These are phyloP conservation scores for Quercus tomentella DNA, from an alignment of 331 rosid species.

Conservation along the genomic window DNA sequence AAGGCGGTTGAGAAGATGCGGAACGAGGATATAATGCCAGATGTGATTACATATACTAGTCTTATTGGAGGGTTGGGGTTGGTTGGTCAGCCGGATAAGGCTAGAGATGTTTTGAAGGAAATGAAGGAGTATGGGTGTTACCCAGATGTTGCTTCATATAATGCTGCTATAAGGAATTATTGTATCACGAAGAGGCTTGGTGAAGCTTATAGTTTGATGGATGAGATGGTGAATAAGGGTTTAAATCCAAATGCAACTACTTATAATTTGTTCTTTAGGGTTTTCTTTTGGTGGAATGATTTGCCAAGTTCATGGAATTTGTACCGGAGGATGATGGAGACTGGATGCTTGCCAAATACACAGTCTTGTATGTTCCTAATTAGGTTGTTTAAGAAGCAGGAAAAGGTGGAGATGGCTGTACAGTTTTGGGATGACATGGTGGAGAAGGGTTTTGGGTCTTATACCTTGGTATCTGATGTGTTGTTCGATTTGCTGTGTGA, in stretches of 20 bases:
- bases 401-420: constrained; percentile 82
- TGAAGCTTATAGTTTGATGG: constrained; percentile 66
- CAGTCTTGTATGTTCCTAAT: constrained; percentile 86
- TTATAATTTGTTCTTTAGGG: constrained; percentile 78
- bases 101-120: constrained; percentile 71
- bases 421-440: constrained; percentile 85
- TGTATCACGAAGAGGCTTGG: constrained; percentile 89
- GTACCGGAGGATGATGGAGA: constrained; percentile 64
- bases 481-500: constrained; percentile 86
- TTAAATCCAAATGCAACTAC: constrained; percentile 78
- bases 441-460: constrained; percentile 82
- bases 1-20: constrained; percentile 66
- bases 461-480: constrained; percentile 75
- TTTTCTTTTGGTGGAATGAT: constrained; percentile 77
- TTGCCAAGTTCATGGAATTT: constrained; percentile 63
- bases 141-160: constrained; percentile 77
- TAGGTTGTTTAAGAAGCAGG: constrained; percentile 65
- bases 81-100: constrained; percentile 85
- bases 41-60: constrained; percentile 73
- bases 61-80: constrained; percentile 83
- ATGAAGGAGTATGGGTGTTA: constrained; percentile 82
- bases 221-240: constrained; percentile 65
- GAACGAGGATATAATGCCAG: constrained; percentile 43
- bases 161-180: constrained; percentile 73
- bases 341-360: constrained; percentile 71